These are phyloP conservation scores for Mesembryanthemum crystallinum DNA, from an alignment of 148 eudicot species.

Conservation along the genomic window DNA sequence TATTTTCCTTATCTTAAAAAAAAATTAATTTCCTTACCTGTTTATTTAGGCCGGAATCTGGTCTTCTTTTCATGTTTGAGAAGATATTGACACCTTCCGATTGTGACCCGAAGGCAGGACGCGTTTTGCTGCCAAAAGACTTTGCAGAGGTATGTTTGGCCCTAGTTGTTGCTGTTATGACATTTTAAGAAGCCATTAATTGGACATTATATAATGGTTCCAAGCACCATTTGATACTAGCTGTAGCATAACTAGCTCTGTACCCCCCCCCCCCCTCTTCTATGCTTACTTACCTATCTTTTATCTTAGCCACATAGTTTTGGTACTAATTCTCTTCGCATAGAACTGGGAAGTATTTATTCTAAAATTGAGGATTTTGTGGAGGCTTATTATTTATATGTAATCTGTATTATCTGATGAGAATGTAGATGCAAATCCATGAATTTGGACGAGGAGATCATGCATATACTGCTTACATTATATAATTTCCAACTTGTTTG, in stretches of 20 bases:
- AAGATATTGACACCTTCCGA: conserved; percentile 15
- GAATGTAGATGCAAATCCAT: not conserved
- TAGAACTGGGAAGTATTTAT: not conserved
- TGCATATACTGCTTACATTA: not conserved
- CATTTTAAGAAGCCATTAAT: not conserved
- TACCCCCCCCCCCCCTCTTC: not conserved
- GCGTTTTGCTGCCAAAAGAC: conserved; percentile 1
- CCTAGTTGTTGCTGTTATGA: not conserved
- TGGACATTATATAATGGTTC: conserved; percentile 1
- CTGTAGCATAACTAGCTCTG: not conserved
- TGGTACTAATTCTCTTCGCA: not conserved
- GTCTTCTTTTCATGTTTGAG: conserved; percentile 8
- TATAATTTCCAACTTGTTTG: not conserved
- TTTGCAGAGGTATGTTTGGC: conserved; percentile 15
- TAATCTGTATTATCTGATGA: not conserved
- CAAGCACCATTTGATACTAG: not conserved
- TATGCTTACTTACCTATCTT: too few species aligned
- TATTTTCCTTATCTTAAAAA: too few species aligned
- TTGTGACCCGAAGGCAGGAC: not conserved
- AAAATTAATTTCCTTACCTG: conserved; percentile 14
- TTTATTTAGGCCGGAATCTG: not conserved
- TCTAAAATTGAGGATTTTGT: not conserved
- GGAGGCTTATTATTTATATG: not conserved
- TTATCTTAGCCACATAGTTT: too few species aligned
- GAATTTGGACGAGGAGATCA: not conserved